A percentile compares a stretch with the other conserved stretches of the same genome.
phyloP scores from a whole-genome alignment of 176 grass and related monocot species.

The Aegilops umbellulata region DNA sequence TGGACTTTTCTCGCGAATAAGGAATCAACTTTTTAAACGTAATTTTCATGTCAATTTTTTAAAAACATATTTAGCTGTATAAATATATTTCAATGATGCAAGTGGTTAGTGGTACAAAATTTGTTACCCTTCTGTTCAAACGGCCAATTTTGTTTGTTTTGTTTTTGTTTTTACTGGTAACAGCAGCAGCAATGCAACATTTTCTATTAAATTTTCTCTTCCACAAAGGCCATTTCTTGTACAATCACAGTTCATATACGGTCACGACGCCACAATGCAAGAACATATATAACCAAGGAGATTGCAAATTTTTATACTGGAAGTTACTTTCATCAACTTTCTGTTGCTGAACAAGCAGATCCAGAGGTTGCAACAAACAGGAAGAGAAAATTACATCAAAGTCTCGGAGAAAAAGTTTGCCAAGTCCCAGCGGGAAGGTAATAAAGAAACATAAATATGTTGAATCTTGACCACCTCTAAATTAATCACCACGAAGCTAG shows the following conservation, averaged over 20 bases:
- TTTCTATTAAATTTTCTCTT: background rate
- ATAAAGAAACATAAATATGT: conserved; percentile 66
- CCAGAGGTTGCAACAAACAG: conserved; percentile 23
- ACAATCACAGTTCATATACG: background rate
- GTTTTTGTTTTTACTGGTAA: no score
- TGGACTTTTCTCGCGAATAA: background rate
- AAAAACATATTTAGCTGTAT: no score
- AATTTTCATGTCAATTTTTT: no score
- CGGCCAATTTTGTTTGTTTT: no score
- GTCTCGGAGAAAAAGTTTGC: conserved; percentile 31
- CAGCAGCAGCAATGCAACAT: background rate
- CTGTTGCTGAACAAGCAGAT: conserved; percentile 41
- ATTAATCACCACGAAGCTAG: conserved; percentile 57
- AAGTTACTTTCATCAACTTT: conserved; percentile 42
- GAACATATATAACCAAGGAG: background rate
- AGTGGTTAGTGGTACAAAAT: no score
- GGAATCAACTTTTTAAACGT: background rate
- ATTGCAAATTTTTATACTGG: background rate
- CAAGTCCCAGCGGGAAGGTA: conserved; percentile 36
- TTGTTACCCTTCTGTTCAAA: background rate
- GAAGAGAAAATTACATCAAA: conserved; percentile 7
- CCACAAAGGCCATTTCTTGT: background rate
- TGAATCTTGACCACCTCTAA: conserved; percentile 67
- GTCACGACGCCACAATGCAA: background rate
- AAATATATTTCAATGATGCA: no score